These are phyloP conservation scores for Acer negundo DNA, from an alignment of 345 rosid genomes.

Conservation along the genomic window DNA sequence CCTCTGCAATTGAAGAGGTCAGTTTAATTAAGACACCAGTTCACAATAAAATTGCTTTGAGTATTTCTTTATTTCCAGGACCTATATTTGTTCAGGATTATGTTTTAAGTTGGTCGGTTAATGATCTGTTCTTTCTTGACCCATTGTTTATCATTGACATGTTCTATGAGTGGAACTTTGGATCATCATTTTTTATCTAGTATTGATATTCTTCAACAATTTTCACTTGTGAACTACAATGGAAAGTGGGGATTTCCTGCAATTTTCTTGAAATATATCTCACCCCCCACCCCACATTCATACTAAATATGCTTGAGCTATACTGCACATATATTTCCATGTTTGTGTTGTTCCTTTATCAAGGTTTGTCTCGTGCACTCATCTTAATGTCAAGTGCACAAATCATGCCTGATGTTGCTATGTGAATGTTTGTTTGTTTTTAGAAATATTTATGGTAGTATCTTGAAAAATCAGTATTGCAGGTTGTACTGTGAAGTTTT, in stretches of 20 bases:
- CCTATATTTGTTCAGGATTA: background rate
- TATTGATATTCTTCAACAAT: background rate
- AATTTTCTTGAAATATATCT: background rate
- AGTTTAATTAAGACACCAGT: slow-evolving; percentile 10
- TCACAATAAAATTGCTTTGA: background rate
- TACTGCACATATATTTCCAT: background rate
- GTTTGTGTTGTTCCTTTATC: background rate
- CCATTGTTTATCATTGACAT: background rate
- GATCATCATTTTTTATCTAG: background rate
- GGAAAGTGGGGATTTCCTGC: background rate
- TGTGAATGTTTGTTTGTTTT: background rate
- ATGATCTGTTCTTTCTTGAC: background rate
- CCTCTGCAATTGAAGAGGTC: slow-evolving; percentile 82
- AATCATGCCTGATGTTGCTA: background rate
- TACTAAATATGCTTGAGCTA: background rate
- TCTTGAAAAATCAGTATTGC: background rate
- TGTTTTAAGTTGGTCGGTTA: background rate
- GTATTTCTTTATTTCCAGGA: slow-evolving; percentile 4
- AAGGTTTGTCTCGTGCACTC: background rate
- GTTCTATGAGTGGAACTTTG: background rate
- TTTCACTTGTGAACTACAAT: background rate
- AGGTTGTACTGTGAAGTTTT: background rate
- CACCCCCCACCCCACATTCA: background rate
- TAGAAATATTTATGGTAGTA: background rate
- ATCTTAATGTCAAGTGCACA: background rate